Evolutionary conservation across 352 stramenopile species (phyloP).

Genomic region (Pythium utonaiense): DNA sequence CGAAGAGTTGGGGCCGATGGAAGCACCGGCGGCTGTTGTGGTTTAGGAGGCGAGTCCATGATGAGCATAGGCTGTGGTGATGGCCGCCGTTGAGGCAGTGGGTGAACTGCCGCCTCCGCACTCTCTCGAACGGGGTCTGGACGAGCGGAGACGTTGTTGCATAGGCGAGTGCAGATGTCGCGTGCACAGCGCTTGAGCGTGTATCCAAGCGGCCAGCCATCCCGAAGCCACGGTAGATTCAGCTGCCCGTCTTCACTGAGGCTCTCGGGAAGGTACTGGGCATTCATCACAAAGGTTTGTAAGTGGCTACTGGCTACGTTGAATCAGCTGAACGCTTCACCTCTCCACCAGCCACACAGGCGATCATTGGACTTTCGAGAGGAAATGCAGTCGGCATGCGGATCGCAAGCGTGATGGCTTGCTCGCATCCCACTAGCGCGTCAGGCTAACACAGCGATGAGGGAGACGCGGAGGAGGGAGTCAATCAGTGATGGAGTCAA

Average conservation of each 20-base stretch:
- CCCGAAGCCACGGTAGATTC: conserved; percentile 43
- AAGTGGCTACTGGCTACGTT: neutral
- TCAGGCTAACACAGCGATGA: conserved; percentile 35
- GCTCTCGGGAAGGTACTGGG: conserved; percentile 37
- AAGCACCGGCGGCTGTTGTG: conserved; percentile 10
- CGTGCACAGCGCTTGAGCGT: conserved; percentile 39
- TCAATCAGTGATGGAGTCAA: neutral
- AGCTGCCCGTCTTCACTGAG: conserved; percentile 32
- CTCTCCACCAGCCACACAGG: conserved; percentile 44
- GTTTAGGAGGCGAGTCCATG: conserved; percentile 11
- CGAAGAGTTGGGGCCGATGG: conserved; percentile 36
- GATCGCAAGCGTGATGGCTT: conserved; percentile 41
- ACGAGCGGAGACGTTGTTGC: neutral
- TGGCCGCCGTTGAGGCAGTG: conserved; percentile 8
- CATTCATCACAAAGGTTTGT: neutral
- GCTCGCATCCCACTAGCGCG: conserved; percentile 26
- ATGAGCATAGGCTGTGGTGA: conserved; percentile 13
- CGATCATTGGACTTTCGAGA: conserved; percentile 36
- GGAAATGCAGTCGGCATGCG: conserved; percentile 41
- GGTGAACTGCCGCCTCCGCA: conserved; percentile 1
- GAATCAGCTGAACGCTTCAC: conserved; percentile 14
- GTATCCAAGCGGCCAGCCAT: conserved; percentile 54
- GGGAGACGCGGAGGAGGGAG: too few relatives aligned
- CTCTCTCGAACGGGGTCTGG: neutral
- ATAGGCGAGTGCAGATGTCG: conserved; percentile 45